Evolutionary conservation across 2,329 filamentous ascomycete genomes (phyloP), one percentile per base, ranked within the genome.

Genomic region (Hypomyces perniciosus): DNA sequence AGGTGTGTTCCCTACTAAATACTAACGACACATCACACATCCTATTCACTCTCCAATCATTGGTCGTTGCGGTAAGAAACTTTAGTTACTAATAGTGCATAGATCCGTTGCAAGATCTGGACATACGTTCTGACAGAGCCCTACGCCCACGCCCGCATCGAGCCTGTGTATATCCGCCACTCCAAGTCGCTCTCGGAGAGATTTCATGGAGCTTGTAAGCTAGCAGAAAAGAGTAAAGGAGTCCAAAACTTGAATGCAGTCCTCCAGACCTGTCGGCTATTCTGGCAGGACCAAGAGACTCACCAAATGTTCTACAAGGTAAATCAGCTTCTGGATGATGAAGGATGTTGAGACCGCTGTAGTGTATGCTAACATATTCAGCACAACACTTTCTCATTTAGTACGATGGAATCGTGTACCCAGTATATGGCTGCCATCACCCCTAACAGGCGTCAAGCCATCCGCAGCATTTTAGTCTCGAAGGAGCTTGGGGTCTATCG

Each of bases 31-130:
- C n/a, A n/a, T n/a, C n/a, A n/a, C n/a, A n/a, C 33, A 34, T 12
- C 33, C 12, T 34, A 12, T 6, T 7, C 33, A 34, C 12, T 7
- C 12, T 34, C 12, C 33, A 34, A 34, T 12, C 6, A 34, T 34
- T 34, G 6, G 6, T 34, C 33, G 6, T 12, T 7, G 6, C 12
- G 33, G 33, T 7, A 7, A 34, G 6, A 34, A 34, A 7, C 33
- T 3, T 41, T 13, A 26, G 2, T 28, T 8, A 7, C 39, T 26
- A 20, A 3, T 7, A 10, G 12, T 33, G 1, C 13, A 1, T n/a
- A 50, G 47, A 31, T 50, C 12, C 40, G 47, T 9, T 50, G 10
- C 40, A 9, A 29, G 5, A 50, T 50, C 35, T 50, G 47, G 47
- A 0, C 20, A 30, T 35, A 40, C 6, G 28, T 50, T 13, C 2